phyloP scores from a whole-genome alignment of 441 rosid genomes.

The Flueggea neowawraea region DNA sequence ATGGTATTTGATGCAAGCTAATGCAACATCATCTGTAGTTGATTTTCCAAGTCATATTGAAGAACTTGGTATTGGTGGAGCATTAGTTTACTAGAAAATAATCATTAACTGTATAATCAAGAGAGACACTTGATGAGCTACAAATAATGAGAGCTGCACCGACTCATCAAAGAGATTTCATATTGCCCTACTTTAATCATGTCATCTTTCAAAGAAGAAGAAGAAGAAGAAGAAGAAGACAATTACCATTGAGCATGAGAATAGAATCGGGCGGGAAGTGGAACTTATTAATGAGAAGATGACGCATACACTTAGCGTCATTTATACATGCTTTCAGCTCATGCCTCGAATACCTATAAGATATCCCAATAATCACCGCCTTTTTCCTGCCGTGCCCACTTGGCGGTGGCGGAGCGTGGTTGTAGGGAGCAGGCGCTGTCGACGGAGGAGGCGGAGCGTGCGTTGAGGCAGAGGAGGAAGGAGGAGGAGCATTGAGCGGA shows the following conservation, averaged over 20 bases:
- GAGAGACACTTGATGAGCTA: no score
- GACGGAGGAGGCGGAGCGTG: slow-evolving; percentile 36
- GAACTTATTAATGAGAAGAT: slow-evolving; percentile 72
- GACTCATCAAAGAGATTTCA: no score
- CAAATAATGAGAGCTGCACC: no score
- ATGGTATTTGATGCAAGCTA: no score
- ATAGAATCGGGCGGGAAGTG: slow-evolving; percentile 65
- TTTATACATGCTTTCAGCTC: slow-evolving; percentile 94
- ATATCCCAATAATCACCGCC: slow-evolving; percentile 88
- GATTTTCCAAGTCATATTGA: no score
- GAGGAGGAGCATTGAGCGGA: slow-evolving; percentile 44
- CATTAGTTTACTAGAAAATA: no score
- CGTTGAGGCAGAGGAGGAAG: slow-evolving; percentile 19
- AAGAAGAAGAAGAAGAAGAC: not conserved
- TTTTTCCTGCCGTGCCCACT: slow-evolving; percentile 68
- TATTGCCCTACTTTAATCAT: no score
- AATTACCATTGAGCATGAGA: slow-evolving; percentile 79
- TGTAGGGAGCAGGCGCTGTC: not conserved
- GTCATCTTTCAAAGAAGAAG: no score
- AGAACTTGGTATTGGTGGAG: no score
- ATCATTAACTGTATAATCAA: no score
- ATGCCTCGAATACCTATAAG: slow-evolving; percentile 71
- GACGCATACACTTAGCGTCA: slow-evolving; percentile 94
- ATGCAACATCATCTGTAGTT: no score
- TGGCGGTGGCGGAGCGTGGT: slow-evolving; percentile 55